Evolutionary conservation across 768 basidiomycete genomes (phyloP).

Genomic region (Amylocystis lapponica): DNA sequence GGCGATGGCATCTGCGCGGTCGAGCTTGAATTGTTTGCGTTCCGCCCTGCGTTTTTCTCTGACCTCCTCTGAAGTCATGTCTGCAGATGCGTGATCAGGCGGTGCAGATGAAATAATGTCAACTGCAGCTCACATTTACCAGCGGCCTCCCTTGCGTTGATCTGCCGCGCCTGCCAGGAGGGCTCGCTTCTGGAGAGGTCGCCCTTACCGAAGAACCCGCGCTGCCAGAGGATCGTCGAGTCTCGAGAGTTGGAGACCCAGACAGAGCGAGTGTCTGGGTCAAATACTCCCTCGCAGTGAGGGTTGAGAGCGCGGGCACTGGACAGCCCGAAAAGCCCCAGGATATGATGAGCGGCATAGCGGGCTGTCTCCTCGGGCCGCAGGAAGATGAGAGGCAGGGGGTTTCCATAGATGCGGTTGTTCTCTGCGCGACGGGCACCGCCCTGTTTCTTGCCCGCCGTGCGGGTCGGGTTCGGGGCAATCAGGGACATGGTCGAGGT

Average conservation of each 20-base stretch:
- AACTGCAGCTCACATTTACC: constrained; percentile 39
- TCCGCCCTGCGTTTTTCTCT: constrained; percentile 84
- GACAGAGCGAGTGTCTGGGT: constrained; percentile 76
- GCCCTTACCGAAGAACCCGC: constrained; percentile 98
- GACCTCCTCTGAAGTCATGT: constrained; percentile 83
- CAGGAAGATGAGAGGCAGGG: constrained; percentile 56
- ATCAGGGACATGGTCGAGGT: constrained; percentile 40
- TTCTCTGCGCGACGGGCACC: constrained; percentile 55
- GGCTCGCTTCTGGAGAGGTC: constrained; percentile 93
- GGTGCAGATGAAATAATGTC: not conserved
- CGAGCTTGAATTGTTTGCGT: constrained; percentile 88
- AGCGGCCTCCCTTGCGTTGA: constrained; percentile 52
- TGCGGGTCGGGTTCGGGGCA: constrained; percentile 23
- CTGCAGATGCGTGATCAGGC: constrained; percentile 5
- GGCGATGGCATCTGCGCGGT: constrained; percentile 85
- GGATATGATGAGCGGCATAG: constrained; percentile 32
- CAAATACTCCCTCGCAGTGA: constrained; percentile 71
- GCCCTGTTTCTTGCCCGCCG: constrained; percentile 35
- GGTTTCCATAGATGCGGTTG: constrained; percentile 62
- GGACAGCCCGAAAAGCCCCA: constrained; percentile 46
- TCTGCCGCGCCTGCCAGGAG: constrained; percentile 80
- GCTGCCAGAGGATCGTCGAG: constrained; percentile 70
- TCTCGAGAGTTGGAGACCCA: constrained; percentile 71
- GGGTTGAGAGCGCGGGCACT: constrained; percentile 61
- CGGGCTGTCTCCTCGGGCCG: no score